Percentiles rank a stretch among this genome's conserved stretches.
These are phyloP conservation scores for Claviceps sp. DNA, from an alignment of 2,329 filamentous ascomycete genomes.

Conservation along the genomic window DNA sequence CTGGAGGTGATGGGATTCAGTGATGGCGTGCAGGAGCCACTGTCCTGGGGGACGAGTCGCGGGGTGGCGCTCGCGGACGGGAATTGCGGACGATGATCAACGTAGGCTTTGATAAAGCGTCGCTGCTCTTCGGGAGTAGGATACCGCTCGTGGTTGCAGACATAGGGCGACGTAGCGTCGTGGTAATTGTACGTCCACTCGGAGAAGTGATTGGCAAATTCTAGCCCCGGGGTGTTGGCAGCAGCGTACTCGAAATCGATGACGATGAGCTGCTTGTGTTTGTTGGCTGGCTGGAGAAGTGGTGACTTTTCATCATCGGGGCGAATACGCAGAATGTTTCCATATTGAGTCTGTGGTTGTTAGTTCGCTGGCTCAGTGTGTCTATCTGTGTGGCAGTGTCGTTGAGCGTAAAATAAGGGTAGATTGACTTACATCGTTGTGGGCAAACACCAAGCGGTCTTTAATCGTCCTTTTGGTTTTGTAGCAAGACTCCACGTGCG, in stretches of 20 bases:
- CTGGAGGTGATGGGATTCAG: conserved; percentile 25
- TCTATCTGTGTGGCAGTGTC: background rate
- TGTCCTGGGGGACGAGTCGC: conserved; percentile 31
- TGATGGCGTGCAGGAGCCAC: conserved; percentile 23
- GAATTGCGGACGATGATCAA: conserved; percentile 64
- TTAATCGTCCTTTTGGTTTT: conserved; percentile 54
- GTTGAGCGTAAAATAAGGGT: background rate
- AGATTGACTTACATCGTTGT: conserved; percentile 66
- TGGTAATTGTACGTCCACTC: conserved; percentile 99
- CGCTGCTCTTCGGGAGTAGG: conserved; percentile 70
- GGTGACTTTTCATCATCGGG: conserved; percentile 66
- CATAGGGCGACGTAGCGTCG: conserved; percentile 49
- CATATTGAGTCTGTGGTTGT: conserved; percentile 72
- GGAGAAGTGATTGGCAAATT: conserved; percentile 96
- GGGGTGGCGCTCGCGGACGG: conserved; percentile 40
- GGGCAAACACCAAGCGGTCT: conserved; percentile 77
- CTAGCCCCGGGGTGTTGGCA: conserved; percentile 71
- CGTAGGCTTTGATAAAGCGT: conserved; percentile 75
- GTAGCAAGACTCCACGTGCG: conserved; percentile 59
- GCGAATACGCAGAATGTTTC: conserved; percentile 73
- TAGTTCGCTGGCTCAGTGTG: background rate
- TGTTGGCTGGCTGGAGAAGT: conserved; percentile 74
- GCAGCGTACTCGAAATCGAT: conserved; percentile 98
- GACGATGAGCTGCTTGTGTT: conserved; percentile 90
- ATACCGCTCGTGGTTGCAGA: conserved; percentile 57